Percentiles rank a stretch among this genome's conserved stretches.
These are phyloP conservation scores for Sarocladium strictum DNA, from an alignment of 2,329 filamentous ascomycete genomes.

Conservation along the genomic window DNA sequence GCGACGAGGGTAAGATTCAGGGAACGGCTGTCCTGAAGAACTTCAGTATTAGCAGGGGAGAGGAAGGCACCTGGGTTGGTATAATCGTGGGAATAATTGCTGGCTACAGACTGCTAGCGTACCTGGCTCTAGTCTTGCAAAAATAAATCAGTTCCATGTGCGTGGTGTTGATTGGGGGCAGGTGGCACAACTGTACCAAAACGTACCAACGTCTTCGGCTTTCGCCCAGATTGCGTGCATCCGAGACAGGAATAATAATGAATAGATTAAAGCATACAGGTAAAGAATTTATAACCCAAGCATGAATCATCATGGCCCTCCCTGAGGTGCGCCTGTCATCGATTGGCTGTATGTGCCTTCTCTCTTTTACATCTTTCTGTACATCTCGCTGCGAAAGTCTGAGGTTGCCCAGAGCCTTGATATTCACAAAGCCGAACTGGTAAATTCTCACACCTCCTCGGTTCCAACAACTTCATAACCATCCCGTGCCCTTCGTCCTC, in stretches of 20 bases:
- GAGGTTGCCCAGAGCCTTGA: background rate
- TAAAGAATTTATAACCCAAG: background rate
- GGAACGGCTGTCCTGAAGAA: slow-evolving; percentile 63
- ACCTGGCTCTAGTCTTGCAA: slow-evolving; percentile 11
- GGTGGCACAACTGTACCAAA: no score
- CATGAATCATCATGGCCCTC: background rate
- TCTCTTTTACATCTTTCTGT: background rate
- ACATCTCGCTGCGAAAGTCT: background rate
- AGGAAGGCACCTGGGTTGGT: slow-evolving; percentile 70
- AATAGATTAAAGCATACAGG: background rate
- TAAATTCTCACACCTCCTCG: slow-evolving; percentile 38
- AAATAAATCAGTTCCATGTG: no score
- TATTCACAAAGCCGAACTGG: background rate
- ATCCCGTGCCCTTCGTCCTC: slow-evolving; percentile 40
- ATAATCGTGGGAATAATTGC: slow-evolving; percentile 71
- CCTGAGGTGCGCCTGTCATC: no score
- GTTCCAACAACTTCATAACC: slow-evolving; percentile 59
- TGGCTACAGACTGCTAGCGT: slow-evolving; percentile 53
- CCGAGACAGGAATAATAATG: no score
- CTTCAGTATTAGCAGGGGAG: slow-evolving; percentile 63
- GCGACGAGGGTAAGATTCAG: slow-evolving; percentile 60
- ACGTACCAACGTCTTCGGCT: no score
- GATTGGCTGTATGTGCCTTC: background rate
- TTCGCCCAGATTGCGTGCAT: no score
- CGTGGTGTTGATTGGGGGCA: no score